Conservation (phyloP, 2,329 filamentous ascomycete species). For the Diplodia corticola region DNA sequence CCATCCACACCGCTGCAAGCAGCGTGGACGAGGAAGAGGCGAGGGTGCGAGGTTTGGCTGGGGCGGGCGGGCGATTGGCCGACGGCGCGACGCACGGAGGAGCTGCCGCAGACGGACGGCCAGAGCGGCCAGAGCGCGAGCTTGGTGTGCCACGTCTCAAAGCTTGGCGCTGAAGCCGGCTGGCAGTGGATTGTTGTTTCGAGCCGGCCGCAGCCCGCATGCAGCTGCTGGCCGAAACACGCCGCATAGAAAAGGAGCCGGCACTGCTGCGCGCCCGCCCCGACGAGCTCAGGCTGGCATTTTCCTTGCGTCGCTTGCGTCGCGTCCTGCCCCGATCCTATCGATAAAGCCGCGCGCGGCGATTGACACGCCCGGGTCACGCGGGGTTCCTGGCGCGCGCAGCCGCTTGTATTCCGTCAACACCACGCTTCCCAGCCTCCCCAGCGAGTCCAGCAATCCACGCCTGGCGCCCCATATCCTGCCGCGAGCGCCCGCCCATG, state of each 20-base stretch:
- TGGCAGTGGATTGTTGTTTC: conserved; percentile 12
- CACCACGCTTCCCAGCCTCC: conserved; percentile 17
- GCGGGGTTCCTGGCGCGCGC: neutral
- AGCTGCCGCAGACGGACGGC: neutral
- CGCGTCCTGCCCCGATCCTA: neutral
- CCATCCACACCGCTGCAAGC: conserved; percentile 8
- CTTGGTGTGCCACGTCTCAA: conserved; percentile 20
- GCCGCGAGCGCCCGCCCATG: neutral
- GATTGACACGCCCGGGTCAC: neutral
- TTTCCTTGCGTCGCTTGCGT: neutral
- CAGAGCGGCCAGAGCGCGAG: conserved; percentile 12
- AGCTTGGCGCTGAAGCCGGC: conserved; percentile 14
- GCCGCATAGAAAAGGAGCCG: conserved; percentile 4
- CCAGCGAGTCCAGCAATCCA: neutral
- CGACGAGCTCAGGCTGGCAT: neutral
- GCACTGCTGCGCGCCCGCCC: neutral
- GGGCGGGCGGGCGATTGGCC: conserved; percentile 7
- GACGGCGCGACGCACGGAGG: neutral
- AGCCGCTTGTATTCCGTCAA: neutral
- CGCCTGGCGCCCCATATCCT: neutral
- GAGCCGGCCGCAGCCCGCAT: neutral
- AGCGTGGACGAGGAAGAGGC: neutral
- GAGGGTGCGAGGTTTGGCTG: conserved; percentile 4
- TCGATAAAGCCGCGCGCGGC: neutral
- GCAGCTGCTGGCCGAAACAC: neutral